These are phyloP conservation scores for Blastocystis sp. DNA, from an alignment of 352 stramenopile species.

Conservation along the genomic window DNA sequence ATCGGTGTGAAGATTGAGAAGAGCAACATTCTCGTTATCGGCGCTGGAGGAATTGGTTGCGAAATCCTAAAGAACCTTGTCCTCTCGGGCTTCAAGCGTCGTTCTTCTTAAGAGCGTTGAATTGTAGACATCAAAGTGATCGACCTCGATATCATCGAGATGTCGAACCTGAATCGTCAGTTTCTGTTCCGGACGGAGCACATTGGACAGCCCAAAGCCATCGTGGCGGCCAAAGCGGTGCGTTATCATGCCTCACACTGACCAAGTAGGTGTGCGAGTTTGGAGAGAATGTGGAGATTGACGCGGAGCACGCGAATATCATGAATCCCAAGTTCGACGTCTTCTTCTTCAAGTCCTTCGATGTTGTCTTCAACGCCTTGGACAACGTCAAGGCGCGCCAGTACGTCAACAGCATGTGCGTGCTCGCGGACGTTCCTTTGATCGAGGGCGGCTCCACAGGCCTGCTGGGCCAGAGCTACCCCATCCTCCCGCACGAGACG, in stretches of 20 bases:
- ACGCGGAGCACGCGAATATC: constrained; percentile 96
- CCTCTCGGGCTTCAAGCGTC: constrained; percentile 88
- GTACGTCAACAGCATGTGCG: constrained; percentile 97
- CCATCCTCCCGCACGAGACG: constrained; percentile 81
- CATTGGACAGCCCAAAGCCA: constrained; percentile 94
- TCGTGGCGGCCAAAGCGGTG: constrained; percentile 78
- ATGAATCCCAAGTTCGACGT: constrained; percentile 84
- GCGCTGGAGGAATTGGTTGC: constrained; percentile 97
- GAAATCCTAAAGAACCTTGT: constrained; percentile 99
- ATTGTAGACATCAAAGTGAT: constrained; percentile 79
- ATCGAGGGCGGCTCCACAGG: constrained; percentile 98
- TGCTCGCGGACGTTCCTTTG: constrained; percentile 84
- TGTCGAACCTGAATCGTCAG: constrained; percentile 99
- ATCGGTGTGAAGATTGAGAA: constrained; percentile 81
- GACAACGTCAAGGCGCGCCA: constrained; percentile 98
- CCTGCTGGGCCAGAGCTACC: constrained; percentile 89
- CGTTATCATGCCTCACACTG: constrained; percentile 75
- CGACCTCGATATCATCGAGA: constrained; percentile 99
- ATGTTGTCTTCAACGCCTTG: constrained; percentile 97
- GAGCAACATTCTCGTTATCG: constrained; percentile 92
- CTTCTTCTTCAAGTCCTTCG: constrained; percentile 90
- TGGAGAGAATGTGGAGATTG: constrained; percentile 80
- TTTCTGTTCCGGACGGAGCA: constrained; percentile 97
- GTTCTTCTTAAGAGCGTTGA: constrained; percentile 78
- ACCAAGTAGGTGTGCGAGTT: constrained; percentile 76